Evolutionary conservation across 768 basidiomycete species (phyloP), one percentile per base, ranked within the genome.

Genomic region (Harrya chromipes): DNA sequence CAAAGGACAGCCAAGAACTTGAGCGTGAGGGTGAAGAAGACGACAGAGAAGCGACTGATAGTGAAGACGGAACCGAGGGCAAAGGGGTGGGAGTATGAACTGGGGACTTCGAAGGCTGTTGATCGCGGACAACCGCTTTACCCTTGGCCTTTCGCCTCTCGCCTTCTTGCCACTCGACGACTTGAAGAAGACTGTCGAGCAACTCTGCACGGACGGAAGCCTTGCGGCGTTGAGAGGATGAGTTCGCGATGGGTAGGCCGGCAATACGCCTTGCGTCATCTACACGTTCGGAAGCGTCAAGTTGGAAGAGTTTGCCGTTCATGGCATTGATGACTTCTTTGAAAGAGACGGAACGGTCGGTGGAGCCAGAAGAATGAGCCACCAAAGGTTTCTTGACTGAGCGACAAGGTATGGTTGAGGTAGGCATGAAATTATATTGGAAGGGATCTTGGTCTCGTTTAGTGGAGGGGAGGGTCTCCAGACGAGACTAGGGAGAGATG

Each of bases 261-360:
- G 63, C 52, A 33, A 65, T 54, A 40, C 64, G 62, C 37, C 59
- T 54, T 24, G 70, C 62, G 24, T 70, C 68, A 12, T 65, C 63
- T 31, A 50, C 68, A 45, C 59, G 70, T 58, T 57, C 68, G 43
- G 54, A 62, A 31, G 61, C 48, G 26, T 77, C 72, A 5, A 62
- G 52, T 2, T 76, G 80, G 56, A 85, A 85, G 17, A 85, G 69
- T 5, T 74, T 70, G 5, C 83, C 83, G 36, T 77, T 72, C 79
- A 85, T 83, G 60, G 77, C 75, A 39, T 61, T 61, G 38, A 81
- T 65, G 43, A 85, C 82, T 31, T 82, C 79, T 42, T 73, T 71
- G 63, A 85, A 84, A 1, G 78, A 64, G 11, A 85, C 75, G 7
- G 72, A 57, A 19, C 71, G 70, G 19, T 71, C 63, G 10, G 31